Evolutionary conservation across 208 protist genomes (phyloP), one percentile per base, ranked within the genome.

Genomic region (Trypanosoma scelopori): DNA sequence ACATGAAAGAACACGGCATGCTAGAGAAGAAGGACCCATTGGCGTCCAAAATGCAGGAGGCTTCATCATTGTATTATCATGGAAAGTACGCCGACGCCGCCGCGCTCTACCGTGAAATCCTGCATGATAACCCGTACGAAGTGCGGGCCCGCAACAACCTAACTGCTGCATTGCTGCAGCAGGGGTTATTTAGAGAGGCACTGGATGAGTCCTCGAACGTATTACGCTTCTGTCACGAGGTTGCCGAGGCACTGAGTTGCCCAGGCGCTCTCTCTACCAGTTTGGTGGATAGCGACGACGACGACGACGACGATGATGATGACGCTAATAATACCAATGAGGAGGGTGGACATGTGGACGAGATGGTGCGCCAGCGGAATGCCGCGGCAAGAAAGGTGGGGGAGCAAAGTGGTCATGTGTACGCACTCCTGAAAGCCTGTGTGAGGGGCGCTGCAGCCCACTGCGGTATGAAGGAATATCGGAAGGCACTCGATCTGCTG

Each of bases 341-440:
- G 0, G 32, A 30, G 18, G 37, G 39, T 5, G 45, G 53, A 30
- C 13, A 62, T 32, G 45, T 11, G 30, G 72, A 80, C 50, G 66
- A 73, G 18, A 62, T 79, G 30, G 49, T 71, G 20, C 69, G 49
- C n/a, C 67, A 87, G 72, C 81, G 84, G 16, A 77, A 83, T 13
- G 81, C 76, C 1, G 85, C 91, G 5, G 74, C 87, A 18, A 71
- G 78, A 59, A 79, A 78, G 59, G 71, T 95, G 3, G 69, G 79
- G 13, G 79, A 94, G 73, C 49, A 72, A 48, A 97, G 86, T 69
- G 76, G 75, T 11, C 89, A 95, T 63, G 90, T 97, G 42, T 97
- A 97, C 64, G 71, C 92, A 45, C 79, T 97, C 5, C 78, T 97
- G 18, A 97, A 97, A 75, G 90, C 92, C 2, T 97, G 95, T 71